These are phyloP conservation scores for Capronia coronata DNA, from an alignment of 2,329 filamentous ascomycete genomes.

Conservation along the genomic window DNA sequence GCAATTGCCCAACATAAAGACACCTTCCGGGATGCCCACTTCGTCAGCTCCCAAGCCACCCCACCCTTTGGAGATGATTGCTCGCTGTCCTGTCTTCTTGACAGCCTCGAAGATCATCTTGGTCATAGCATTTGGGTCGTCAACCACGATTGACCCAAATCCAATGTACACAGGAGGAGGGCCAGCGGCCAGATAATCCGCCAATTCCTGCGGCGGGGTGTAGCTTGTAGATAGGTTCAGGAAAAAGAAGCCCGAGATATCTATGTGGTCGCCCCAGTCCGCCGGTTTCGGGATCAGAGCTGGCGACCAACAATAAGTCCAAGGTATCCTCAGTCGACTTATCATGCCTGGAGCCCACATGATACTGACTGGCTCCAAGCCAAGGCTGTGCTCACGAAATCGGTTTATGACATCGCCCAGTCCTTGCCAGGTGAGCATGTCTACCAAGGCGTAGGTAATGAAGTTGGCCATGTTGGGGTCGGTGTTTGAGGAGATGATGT, in stretches of 20 bases:
- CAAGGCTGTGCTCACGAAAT: constrained; percentile 68
- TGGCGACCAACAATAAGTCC: constrained; percentile 89
- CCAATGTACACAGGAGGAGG: constrained; percentile 74
- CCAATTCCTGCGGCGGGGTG: constrained; percentile 58
- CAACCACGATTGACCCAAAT: constrained; percentile 76
- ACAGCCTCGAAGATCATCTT: constrained; percentile 66
- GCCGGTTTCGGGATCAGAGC: constrained; percentile 70
- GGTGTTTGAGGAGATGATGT: constrained; percentile 68
- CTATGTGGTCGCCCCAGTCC: constrained; percentile 67
- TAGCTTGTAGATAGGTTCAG: constrained; percentile 62
- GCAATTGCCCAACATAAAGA: constrained; percentile 78
- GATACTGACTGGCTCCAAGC: constrained; percentile 68
- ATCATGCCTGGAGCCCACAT: constrained; percentile 79
- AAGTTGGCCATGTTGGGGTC: constrained; percentile 74
- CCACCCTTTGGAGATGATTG: constrained; percentile 82
- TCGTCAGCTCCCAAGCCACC: constrained; percentile 71
- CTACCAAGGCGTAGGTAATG: constrained; percentile 74
- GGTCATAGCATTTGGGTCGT: constrained; percentile 66
- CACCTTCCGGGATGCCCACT: constrained; percentile 62
- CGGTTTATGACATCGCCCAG: constrained; percentile 85
- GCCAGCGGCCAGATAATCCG: constrained; percentile 59
- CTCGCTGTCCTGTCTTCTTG: constrained; percentile 60
- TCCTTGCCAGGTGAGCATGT: constrained; percentile 91
- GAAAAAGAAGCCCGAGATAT: constrained; percentile 71
- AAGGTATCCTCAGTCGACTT: constrained; percentile 67